Percentiles rank a stretch among this genome's conserved stretches.
Evolutionary conservation across 2,329 filamentous ascomycete genomes (phyloP).

Genomic region (Monilinia polystroma): DNA sequence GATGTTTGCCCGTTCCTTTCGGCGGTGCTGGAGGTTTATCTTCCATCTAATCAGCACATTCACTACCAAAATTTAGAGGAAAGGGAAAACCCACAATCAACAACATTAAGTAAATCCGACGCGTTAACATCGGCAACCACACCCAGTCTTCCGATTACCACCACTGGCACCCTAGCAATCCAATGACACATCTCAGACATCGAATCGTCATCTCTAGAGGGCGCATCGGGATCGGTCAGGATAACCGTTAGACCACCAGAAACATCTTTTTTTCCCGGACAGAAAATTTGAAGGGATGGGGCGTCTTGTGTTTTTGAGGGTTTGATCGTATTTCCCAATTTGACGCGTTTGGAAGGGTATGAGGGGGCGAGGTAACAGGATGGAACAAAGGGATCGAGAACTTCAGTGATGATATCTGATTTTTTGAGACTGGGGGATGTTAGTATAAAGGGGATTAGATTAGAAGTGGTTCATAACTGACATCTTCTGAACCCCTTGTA

Average conservation of each 20-base stretch:
- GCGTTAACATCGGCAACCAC: conserved; percentile 1
- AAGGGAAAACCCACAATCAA: conserved; percentile 32
- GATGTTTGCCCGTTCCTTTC: conserved; percentile 54
- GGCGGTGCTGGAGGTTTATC: conserved; percentile 57
- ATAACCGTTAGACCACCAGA: conserved; percentile 46
- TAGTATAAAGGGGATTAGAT: background rate
- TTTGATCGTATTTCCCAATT: conserved; percentile 38
- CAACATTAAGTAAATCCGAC: conserved; percentile 17
- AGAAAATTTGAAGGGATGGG: conserved; percentile 38
- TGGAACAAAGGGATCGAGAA: conserved; percentile 12
- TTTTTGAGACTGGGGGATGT: conserved; percentile 11
- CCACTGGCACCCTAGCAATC: conserved; percentile 38
- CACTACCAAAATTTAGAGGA: too few relatives aligned
- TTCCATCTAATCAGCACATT: background rate
- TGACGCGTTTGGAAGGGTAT: conserved; percentile 15
- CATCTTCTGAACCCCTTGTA: conserved; percentile 1
- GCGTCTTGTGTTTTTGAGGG: conserved; percentile 35
- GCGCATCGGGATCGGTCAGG: conserved; percentile 60
- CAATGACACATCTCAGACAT: conserved; percentile 60
- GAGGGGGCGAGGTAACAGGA: conserved; percentile 10
- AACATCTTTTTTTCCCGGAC: conserved; percentile 30
- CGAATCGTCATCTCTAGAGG: conserved; percentile 51
- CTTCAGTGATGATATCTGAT: conserved; percentile 3
- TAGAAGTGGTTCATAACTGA: background rate
- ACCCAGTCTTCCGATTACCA: background rate